Conservation (phyloP, 1,139 yeast genomes). For the Debaryomyces sp. region DNA sequence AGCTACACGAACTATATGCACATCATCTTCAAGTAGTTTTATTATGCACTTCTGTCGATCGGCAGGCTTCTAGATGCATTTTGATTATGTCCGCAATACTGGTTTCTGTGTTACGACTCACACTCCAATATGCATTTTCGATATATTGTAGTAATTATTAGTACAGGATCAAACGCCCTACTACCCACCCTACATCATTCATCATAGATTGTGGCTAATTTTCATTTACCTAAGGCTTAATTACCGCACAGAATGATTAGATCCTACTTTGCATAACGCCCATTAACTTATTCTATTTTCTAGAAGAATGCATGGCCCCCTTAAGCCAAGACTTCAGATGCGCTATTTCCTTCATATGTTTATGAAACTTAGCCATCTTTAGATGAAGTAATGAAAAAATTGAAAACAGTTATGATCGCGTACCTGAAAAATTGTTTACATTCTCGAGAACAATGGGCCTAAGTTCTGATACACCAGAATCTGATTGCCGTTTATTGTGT, state of each 20-base stretch:
- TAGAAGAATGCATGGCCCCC: neutral
- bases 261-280: neutral
- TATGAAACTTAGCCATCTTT: neutral
- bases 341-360: neutral
- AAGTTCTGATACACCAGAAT: neutral
- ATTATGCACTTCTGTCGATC: neutral
- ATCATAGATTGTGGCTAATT: neutral
- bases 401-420: conserved; percentile 3
- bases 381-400: neutral
- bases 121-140: neutral
- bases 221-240: neutral
- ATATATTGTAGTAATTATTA: neutral
- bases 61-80: neutral
- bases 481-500: conserved; percentile 4
- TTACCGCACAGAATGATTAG: neutral
- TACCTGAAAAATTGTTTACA: conserved; percentile 5
- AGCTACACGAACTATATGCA: neutral
- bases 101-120: neutral
- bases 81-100: neutral
- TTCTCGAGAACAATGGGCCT: conserved; percentile 4
- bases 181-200: neutral
- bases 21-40: neutral
- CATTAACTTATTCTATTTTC: neutral
- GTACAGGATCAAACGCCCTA: neutral
- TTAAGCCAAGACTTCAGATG: neutral